phyloP scores from a whole-genome alignment of 352 stramenopile genomes.

The Phytophthora kernoviae region DNA sequence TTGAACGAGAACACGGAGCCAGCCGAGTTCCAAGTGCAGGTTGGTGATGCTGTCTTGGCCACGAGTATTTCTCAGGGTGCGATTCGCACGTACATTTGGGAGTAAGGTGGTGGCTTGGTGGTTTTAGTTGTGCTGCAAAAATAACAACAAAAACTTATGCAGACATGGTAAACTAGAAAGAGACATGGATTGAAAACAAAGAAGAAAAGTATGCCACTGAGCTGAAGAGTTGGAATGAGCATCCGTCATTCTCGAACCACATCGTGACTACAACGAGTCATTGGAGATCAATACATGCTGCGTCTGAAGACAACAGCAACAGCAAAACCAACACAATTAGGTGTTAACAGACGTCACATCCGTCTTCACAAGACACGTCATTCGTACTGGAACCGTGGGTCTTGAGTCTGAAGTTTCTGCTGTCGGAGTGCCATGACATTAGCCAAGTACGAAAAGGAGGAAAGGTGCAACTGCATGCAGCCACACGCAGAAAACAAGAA shows the following conservation, averaged over 20 bases:
- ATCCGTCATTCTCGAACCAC: no score
- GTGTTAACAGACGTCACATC: not conserved
- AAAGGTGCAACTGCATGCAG: constrained; percentile 53
- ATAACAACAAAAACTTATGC: no score
- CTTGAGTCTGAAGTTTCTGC: constrained; percentile 37
- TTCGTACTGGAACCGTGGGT: constrained; percentile 36
- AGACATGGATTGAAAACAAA: no score
- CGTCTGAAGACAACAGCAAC: not conserved
- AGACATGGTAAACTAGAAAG: no score
- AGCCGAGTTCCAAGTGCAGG: constrained; percentile 62
- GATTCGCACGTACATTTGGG: constrained; percentile 74
- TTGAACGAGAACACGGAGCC: constrained; percentile 85
- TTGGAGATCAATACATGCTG: not conserved
- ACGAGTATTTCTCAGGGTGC: constrained; percentile 54
- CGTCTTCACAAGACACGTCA: no score
- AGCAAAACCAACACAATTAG: not conserved
- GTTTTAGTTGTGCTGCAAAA: no score
- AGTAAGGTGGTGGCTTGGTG: constrained; percentile 20
- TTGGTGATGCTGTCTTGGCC: constrained; percentile 40
- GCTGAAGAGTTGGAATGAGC: no score
- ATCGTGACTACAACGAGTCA: no score
- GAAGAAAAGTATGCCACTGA: no score
- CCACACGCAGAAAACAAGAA: not conserved
- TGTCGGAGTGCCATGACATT: constrained; percentile 61
- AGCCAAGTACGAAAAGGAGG: constrained; percentile 55